A percentile compares a stretch with the other conserved stretches of the same genome.
Conservation (phyloP, 2,329 filamentous ascomycete species). For the Beauveria medogensis region DNA sequence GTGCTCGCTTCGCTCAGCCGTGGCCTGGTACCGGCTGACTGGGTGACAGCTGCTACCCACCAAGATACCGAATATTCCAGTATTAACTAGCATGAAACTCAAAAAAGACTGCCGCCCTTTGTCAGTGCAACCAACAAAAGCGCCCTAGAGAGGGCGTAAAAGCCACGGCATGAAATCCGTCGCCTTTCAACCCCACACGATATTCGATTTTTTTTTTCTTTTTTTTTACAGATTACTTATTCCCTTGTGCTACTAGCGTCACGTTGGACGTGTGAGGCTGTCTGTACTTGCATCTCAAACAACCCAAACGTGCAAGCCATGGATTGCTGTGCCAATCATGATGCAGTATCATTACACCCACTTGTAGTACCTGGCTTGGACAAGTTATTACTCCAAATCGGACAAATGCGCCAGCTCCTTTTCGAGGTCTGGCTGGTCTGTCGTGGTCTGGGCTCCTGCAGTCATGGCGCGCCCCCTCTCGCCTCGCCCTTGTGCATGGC, state of each 20-base stretch:
- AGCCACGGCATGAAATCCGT: neutral
- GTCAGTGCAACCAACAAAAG: neutral
- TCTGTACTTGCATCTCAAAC: neutral
- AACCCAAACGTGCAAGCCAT: neutral
- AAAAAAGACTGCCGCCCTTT: conserved; percentile 2
- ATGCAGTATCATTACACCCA: neutral
- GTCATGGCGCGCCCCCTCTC: neutral
- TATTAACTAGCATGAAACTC: neutral
- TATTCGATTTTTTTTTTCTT: neutral
- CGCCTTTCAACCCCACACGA: neutral
- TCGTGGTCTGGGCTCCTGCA: conserved; percentile 1
- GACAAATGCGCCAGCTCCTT: neutral
- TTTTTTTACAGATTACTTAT: neutral
- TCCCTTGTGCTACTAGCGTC: neutral
- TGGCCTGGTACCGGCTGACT: neutral
- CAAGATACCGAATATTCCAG: neutral
- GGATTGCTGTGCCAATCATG: neutral
- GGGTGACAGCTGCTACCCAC: neutral
- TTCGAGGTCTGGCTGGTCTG: neutral
- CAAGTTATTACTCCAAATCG: neutral
- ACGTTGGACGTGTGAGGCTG: neutral
- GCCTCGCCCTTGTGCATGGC: neutral
- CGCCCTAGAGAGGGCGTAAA: neutral
- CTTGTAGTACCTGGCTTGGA: neutral
- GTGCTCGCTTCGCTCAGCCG: neutral